These are phyloP conservation scores for Talaromyces thailandensis DNA, from an alignment of 495 filamentous ascomycete species.

Conservation along the genomic window DNA sequence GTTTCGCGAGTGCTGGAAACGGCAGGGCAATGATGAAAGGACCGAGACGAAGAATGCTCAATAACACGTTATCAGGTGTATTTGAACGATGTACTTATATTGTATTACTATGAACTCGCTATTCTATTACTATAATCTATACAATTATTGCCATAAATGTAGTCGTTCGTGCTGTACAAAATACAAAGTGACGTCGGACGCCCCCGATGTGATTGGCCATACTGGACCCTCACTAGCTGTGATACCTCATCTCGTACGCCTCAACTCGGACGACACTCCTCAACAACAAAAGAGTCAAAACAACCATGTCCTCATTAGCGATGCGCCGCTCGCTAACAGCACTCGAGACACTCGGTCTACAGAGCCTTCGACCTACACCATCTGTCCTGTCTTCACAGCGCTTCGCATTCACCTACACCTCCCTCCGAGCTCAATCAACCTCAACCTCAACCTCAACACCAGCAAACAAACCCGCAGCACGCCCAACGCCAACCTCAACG, in stretches of 20 bases:
- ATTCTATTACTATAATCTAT: not conserved
- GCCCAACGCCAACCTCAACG: not conserved
- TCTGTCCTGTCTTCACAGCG: not conserved
- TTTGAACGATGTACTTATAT: not conserved
- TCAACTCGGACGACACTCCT: not conserved
- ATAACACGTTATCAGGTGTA: not conserved
- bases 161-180: not conserved
- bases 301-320: constrained; percentile 4
- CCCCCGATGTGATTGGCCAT: constrained; percentile 13
- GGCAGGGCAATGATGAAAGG: constrained; percentile 76
- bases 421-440: constrained; percentile 1
- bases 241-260: not conserved
- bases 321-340: not conserved
- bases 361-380: not conserved
- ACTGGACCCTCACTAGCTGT: not conserved
- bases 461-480: constrained; percentile 11
- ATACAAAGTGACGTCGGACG: not conserved
- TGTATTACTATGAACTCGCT: constrained; percentile 1
- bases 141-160: not conserved
- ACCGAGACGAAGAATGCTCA: constrained; percentile 62
- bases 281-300: not conserved
- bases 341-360: not conserved
- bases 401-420: not conserved
- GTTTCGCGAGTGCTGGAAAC: constrained; percentile 90
- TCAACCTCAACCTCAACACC: not conserved